Conservation (phyloP, 1,284 basidiomycete genomes). For the Schizophyllum commune region DNA sequence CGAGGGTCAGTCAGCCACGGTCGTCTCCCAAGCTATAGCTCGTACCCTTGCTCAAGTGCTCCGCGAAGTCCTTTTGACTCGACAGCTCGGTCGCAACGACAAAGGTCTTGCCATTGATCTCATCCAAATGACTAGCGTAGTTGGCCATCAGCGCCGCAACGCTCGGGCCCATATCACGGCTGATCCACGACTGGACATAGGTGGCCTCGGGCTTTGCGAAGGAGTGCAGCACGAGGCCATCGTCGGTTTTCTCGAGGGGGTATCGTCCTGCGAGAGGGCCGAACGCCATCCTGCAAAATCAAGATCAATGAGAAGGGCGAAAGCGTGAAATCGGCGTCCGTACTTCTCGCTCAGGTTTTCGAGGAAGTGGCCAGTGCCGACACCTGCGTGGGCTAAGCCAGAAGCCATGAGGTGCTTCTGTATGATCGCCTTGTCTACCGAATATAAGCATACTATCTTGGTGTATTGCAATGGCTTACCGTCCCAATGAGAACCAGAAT, state of each 20-base stretch:
- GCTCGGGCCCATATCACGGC: constrained; percentile 7
- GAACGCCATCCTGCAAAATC: no score
- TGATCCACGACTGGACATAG: constrained; percentile 3
- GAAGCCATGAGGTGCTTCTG: constrained; percentile 3
- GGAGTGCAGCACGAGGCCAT: constrained; percentile 1
- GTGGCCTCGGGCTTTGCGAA: constrained; percentile 1
- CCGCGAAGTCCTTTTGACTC: constrained; percentile 4
- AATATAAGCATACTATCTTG: not conserved
- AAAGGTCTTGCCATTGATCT: constrained; percentile 3
- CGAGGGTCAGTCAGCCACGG: not conserved
- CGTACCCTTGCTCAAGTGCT: constrained; percentile 4
- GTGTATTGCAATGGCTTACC: not conserved
- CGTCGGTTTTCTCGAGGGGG: constrained; percentile 4
- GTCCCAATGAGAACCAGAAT: constrained; percentile 2
- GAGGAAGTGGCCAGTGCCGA: constrained; percentile 5
- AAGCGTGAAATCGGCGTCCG: no score
- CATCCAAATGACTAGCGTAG: constrained; percentile 6
- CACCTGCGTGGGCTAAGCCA: constrained; percentile 1
- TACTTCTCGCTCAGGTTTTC: constrained; percentile 1
- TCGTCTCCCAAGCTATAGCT: not conserved
- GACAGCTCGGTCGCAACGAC: constrained; percentile 1
- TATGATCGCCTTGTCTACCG: constrained; percentile 10
- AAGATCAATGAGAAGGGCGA: not conserved
- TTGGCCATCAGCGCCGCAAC: constrained; percentile 8
- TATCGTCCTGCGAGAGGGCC: not conserved